phyloP scores from a whole-genome alignment of 2,329 filamentous ascomycete genomes.

The Neobulgaria alba region DNA sequence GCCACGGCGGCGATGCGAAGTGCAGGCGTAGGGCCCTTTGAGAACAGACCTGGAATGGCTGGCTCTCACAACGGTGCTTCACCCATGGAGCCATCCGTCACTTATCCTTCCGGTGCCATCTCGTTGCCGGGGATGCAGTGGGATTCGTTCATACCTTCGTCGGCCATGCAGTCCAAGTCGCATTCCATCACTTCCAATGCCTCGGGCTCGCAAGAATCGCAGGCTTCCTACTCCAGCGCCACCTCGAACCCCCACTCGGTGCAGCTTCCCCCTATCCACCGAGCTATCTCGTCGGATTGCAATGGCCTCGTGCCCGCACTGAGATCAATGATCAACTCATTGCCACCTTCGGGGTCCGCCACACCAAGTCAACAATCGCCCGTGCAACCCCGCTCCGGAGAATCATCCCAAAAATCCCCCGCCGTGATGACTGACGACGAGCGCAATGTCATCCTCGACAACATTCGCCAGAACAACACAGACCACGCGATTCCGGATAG shows the following conservation, averaged over 20 bases:
- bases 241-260: slow-evolving; percentile 49
- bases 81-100: slow-evolving; percentile 68
- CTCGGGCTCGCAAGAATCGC: slow-evolving; percentile 61
- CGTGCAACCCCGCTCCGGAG: slow-evolving; percentile 57
- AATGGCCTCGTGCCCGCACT: slow-evolving; percentile 56
- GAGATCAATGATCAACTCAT: slow-evolving; percentile 64
- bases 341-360: slow-evolving; percentile 58
- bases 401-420: slow-evolving; percentile 62
- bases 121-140: slow-evolving; percentile 82
- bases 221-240: slow-evolving; percentile 51
- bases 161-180: slow-evolving; percentile 62
- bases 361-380: slow-evolving; percentile 70
- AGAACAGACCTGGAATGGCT: slow-evolving; percentile 52
- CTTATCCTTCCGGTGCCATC: slow-evolving; percentile 70
- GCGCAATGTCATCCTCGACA: slow-evolving; percentile 74
- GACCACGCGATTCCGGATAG: slow-evolving; percentile 79
- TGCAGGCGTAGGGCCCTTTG: slow-evolving; percentile 42
- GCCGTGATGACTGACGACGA: slow-evolving; percentile 81
- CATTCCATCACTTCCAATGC: slow-evolving; percentile 63
- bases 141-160: slow-evolving; percentile 76
- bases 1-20: slow-evolving; percentile 66
- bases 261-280: slow-evolving; percentile 61
- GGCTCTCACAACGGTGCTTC: slow-evolving; percentile 65
- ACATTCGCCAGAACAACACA: slow-evolving; percentile 71
- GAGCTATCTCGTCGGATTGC: slow-evolving; percentile 42